Evolutionary conservation across 2,329 filamentous ascomycete genomes (phyloP), one percentile per base, ranked within the genome.

Genomic region (Sclerotinia subarctica): DNA sequence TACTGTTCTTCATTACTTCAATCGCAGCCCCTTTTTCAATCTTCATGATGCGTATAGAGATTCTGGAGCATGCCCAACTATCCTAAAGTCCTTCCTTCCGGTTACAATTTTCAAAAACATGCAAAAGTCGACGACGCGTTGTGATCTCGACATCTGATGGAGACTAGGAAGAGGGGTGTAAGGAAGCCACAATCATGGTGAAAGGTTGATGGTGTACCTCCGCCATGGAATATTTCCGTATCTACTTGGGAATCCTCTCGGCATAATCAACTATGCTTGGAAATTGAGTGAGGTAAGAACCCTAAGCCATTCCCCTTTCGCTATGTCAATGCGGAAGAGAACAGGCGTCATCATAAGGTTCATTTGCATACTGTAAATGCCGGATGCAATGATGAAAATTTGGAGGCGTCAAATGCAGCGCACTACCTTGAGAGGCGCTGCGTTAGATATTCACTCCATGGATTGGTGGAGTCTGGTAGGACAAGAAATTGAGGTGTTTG

Each of bases 1-100:
- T 11, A 2, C 24, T 54, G 11, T 26, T 24, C 51, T 11, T 47
- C 57, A 67, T 63, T 10, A 21, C 29, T 15, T 47, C 19, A 46
- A 66, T 44, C 10, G 54, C 64, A 42, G n/a, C 64, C 15, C 32
- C 46, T 53, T 67, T 56, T 67, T 67, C 64, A 21, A 60, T 49
- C 0, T 60, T 29, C 15, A 60, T 60, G 13, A 66, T 60, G 17
- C 42, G 32, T 11, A 52, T 51, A n/a, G 44, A 29, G 26, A 62
- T 53, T 19, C 19, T 63, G n/a, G 35, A 21, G 44, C 49, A 32
- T n/a, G 64, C 15, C n/a, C 29, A 8, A 47, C 54, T 68, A 35
- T 66, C 35, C 26, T n/a, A 66, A 2, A 59, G 15, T 13, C 67
- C 62, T n/a, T 66, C 67, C 24, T 66, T 52, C 35, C 47, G 32